Evolutionary conservation across 805 yeast genomes (phyloP), one percentile per base, ranked within the genome.

Genomic region (Lachancea quebecensis): DNA sequence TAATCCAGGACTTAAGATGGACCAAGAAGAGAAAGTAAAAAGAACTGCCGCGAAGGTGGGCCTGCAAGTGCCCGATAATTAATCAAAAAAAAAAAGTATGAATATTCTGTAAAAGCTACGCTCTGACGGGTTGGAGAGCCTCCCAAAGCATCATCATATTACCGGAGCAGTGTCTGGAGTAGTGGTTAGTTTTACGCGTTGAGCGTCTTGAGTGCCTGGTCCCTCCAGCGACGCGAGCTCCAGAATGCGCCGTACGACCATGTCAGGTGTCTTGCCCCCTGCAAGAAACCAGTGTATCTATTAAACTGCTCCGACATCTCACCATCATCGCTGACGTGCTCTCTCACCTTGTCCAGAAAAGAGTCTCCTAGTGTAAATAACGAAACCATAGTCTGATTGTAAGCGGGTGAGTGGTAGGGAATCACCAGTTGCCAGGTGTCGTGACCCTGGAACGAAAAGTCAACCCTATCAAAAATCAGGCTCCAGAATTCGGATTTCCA

Each of bases 221-320:
- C 51, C 62, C 93, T 79, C 81, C 85, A 77, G 60, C 81, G 72
- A 46, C 75, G 67, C 10, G 91, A 78, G 53, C 78, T 75, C 79
- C 83, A 81, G 38, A 85, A 77, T 4, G 95, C 74, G 29, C 88
- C 78, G 60, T 87, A 87, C 49, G 95, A 83, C 98, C 98, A 91
- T 4, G 97, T 90, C 54, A 91, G 75, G 55, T 85, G 78, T 45
- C 68, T 66, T 0, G 98, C 98, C 6, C 98, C 98, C 63, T 82
- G 84, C 83, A 88, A 78, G 61, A 65, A 88, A 0, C 98, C 98
- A 35, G 74, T 78, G 55, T 80, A 74, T 57, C 76, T 79, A 66
- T 85, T 87, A 63, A 88, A 87, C 59, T 91, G 96, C 65, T 91
- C 98, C 56, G 90, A 82, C 79, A 91, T 81, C 43, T 95, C 95